Percentiles rank a stretch among this genome's conserved stretches.
Conservation (phyloP, 1,284 basidiomycete species). For the Sporisorium scitamineum region DNA sequence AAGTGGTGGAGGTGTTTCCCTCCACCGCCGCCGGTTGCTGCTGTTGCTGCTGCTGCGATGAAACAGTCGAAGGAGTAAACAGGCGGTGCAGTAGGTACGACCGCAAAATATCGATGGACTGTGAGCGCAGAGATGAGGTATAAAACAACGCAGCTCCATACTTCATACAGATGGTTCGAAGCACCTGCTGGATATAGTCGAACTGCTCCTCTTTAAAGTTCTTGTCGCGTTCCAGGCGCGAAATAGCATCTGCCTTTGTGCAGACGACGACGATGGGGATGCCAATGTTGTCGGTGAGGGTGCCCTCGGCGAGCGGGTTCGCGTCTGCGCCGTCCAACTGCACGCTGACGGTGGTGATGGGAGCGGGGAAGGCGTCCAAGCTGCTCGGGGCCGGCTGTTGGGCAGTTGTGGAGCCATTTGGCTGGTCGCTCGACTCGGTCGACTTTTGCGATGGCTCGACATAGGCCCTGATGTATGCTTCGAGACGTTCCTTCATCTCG, state of each 20-base stretch:
- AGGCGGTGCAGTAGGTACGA: slow-evolving; percentile 87
- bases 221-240: slow-evolving; percentile 68
- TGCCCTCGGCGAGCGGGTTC: slow-evolving; percentile 49
- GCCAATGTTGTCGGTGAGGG: slow-evolving; percentile 73
- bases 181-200: slow-evolving; percentile 92
- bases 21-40: not conserved
- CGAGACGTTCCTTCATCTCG: slow-evolving; percentile 84
- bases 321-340: slow-evolving; percentile 63
- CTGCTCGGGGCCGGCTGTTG: not conserved
- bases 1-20: not conserved
- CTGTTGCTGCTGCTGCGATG: slow-evolving; percentile 6
- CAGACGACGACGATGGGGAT: slow-evolving; percentile 90
- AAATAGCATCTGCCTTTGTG: slow-evolving; percentile 74
- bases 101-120: slow-evolving; percentile 83
- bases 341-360: slow-evolving; percentile 72
- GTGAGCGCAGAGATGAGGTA: slow-evolving; percentile 81
- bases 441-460: slow-evolving; percentile 77
- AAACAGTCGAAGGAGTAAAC: slow-evolving; percentile 76
- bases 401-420: not conserved
- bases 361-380: slow-evolving; percentile 69
- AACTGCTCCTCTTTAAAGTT: slow-evolving; percentile 84
- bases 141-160: slow-evolving; percentile 95
- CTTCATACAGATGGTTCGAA: slow-evolving; percentile 89
- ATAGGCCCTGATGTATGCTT: slow-evolving; percentile 88
- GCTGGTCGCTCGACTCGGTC: slow-evolving; percentile 10